Conservation (phyloP, 345 rosid species). For the Balakata baccata region DNA sequence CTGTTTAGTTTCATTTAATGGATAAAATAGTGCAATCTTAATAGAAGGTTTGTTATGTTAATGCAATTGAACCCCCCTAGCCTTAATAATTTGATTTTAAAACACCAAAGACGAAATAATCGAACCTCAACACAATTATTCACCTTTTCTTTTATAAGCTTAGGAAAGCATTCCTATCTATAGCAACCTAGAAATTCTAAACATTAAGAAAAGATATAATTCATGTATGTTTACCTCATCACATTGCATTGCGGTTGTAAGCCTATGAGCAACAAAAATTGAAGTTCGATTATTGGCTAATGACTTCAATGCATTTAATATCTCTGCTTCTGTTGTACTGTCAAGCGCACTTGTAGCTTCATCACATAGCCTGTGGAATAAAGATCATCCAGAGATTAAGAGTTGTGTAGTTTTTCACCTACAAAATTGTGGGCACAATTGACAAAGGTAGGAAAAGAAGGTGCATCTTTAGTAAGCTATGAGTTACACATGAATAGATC, state of each 20-base stretch:
- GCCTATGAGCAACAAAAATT: conserved; percentile 92
- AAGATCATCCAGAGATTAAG: neutral
- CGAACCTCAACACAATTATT: neutral
- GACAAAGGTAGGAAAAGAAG: neutral
- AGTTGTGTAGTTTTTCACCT: neutral
- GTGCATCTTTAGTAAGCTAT: neutral
- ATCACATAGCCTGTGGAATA: conserved; percentile 76
- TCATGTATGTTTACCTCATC: conserved; percentile 59
- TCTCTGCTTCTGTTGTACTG: conserved; percentile 98
- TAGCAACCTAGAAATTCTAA: neutral
- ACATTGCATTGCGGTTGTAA: conserved; percentile 98
- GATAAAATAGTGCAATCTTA: no score
- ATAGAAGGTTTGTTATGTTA: no score
- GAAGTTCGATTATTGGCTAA: conserved; percentile 85
- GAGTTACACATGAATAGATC: neutral
- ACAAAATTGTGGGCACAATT: neutral
- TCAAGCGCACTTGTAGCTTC: conserved; percentile 99
- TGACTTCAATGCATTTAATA: conserved; percentile 77
- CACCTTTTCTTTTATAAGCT: neutral
- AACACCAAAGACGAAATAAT: neutral
- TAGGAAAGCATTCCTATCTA: neutral
- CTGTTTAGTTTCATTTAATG: no score
- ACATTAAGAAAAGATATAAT: neutral
- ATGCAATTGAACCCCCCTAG: no score
- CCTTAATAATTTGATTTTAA: no score